Evolutionary conservation across 371 early-diverging fungal species (phyloP).

Genomic region (Actinomucor elegans): DNA sequence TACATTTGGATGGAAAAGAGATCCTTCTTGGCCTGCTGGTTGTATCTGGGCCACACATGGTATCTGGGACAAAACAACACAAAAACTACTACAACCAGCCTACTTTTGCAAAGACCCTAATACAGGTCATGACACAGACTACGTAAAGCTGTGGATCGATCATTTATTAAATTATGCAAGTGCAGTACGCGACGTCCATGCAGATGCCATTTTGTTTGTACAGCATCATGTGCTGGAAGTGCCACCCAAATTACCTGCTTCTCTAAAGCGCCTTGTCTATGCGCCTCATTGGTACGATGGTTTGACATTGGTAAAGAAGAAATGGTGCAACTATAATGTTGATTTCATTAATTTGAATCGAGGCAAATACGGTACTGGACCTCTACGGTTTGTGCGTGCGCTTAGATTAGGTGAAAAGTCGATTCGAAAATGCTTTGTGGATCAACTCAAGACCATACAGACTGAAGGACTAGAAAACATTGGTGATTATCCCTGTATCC

Average conservation of each 20-base stretch:
- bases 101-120: slow-evolving; percentile 60
- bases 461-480: slow-evolving; percentile 51
- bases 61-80: slow-evolving; percentile 57
- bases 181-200: slow-evolving; percentile 47
- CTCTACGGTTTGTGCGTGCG: slow-evolving; percentile 52
- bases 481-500: slow-evolving; percentile 55
- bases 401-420: slow-evolving; percentile 61
- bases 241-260: slow-evolving; percentile 52
- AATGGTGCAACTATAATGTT: slow-evolving; percentile 66
- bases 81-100: slow-evolving; percentile 35
- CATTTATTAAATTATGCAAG: slow-evolving; percentile 48
- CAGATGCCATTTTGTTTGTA: slow-evolving; percentile 61
- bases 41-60: slow-evolving; percentile 75
- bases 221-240: slow-evolving; percentile 65
- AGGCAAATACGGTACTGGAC: slow-evolving; percentile 58
- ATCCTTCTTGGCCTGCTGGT: slow-evolving; percentile 36
- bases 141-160: slow-evolving; percentile 55
- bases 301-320: slow-evolving; percentile 65
- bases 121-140: slow-evolving; percentile 43
- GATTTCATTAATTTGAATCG: slow-evolving; percentile 67
- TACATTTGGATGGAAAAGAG: slow-evolving; percentile 12
- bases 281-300: slow-evolving; percentile 83
- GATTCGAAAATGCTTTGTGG: slow-evolving; percentile 59
- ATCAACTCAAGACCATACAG: slow-evolving; percentile 56
- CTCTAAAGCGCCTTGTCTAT: slow-evolving; percentile 54